Evolutionary conservation across 2,329 filamentous ascomycete species (phyloP), one percentile per base, ranked within the genome.

Genomic region (Fulvia fulva): DNA sequence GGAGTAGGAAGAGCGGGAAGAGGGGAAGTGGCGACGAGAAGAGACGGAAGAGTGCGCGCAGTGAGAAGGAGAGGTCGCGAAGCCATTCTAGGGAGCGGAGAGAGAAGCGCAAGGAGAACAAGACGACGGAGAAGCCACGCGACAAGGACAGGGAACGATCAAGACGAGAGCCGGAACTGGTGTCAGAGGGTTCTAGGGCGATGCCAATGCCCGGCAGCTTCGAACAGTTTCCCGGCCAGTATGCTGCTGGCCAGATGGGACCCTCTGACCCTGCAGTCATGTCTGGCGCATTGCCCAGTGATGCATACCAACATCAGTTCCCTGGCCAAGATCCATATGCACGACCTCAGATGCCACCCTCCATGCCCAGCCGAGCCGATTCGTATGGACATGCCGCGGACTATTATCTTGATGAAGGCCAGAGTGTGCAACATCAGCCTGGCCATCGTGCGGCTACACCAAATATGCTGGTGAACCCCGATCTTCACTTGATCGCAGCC

Each of bases 371-470:
- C 69, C 67, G 64, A 21, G 61, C 77, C 23, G 61, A 70, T 47
- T 62, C 60, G 50, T 78, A 78, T 54, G 85, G 84, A 34, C 83
- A 83, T 5, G 79, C 85, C 16, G 68, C 69, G n/a, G 83, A 85
- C 32, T 87, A 85, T 69, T 87, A 87, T 68, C 78, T 80, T 45
- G 84, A 87, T 67, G 79, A 83, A 65, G 84, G 84, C 11, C 75
- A 86, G 67, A 85, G 82, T 19, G 83, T 87, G 1, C 68, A 75
- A 9, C 69, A 75, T 12, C 85, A 87, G 68, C 84, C 85, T 6
- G 85, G 85, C n/a, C 76, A 84, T 11, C 77, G 84, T 45, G 78
- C 81, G 6, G 71, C 78, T 16, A 75, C 75, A 23, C 76, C 78
- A 0, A 76, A 85, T 37, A 80, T 85, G 56, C 77, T 81, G 16